Percentiles rank a stretch among this genome's conserved stretches.
phyloP scores from a whole-genome alignment of 805 yeast genomes.

The Wickerhamiella musiphila region DNA sequence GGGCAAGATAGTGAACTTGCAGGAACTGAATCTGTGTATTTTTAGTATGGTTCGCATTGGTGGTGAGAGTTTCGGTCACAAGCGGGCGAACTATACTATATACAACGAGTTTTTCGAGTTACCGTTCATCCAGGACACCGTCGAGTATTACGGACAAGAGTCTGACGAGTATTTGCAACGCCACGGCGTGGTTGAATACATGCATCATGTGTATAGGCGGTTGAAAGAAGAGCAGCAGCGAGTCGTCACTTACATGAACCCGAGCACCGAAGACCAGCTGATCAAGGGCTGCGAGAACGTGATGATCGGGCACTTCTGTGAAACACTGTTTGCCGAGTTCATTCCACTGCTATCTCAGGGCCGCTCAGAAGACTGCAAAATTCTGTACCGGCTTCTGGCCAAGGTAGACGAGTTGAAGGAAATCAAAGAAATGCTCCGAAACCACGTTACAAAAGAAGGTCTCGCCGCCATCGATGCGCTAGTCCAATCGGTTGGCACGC shows the following conservation, averaged over 20 bases:
- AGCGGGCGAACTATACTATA: constrained; percentile 65
- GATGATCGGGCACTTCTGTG: constrained; percentile 64
- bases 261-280: constrained; percentile 62
- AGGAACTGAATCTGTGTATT: constrained; percentile 52
- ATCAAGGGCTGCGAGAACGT: constrained; percentile 60
- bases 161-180: constrained; percentile 45
- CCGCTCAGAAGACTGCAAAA: constrained; percentile 52
- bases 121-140: constrained; percentile 48
- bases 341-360: constrained; percentile 54
- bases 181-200: constrained; percentile 79
- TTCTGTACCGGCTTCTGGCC: constrained; percentile 58
- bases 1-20: constrained; percentile 53
- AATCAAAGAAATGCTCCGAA: constrained; percentile 53
- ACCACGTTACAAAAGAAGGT: constrained; percentile 54
- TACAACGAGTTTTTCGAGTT: constrained; percentile 66
- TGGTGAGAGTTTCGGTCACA: constrained; percentile 75
- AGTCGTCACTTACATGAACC: constrained; percentile 66
- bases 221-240: constrained; percentile 69
- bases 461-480: constrained; percentile 40
- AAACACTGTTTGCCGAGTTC: constrained; percentile 60
- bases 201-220: constrained; percentile 69
- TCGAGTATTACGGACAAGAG: constrained; percentile 45
- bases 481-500: constrained; percentile 20
- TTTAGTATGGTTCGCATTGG: constrained; percentile 81
- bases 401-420: constrained; percentile 67